Conservation (phyloP, 768 basidiomycete species). For the Tephrocybe sp. region DNA sequence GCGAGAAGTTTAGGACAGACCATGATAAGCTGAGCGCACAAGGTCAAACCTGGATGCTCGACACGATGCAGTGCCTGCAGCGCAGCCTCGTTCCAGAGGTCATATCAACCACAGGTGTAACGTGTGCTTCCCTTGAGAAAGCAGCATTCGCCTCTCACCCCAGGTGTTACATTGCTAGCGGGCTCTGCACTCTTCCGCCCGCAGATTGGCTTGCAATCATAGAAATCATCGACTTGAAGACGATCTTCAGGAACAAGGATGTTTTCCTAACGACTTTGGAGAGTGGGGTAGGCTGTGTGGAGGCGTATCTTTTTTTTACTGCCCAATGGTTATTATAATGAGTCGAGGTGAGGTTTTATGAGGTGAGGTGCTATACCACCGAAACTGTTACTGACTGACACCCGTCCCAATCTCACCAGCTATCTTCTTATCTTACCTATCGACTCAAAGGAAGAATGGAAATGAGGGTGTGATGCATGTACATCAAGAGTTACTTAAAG, state of each 20-base stretch:
- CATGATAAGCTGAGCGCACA: constrained; percentile 25
- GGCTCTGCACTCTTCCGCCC: constrained; percentile 38
- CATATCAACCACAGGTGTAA: constrained; percentile 17
- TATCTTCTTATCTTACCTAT: too few species aligned
- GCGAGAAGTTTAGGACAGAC: constrained; percentile 35
- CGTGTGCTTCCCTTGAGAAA: constrained; percentile 33
- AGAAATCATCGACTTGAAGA: constrained; percentile 32
- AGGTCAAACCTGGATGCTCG: constrained; percentile 43
- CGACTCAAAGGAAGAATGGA: too few species aligned
- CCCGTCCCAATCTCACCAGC: too few species aligned
- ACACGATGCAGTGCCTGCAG: constrained; percentile 49
- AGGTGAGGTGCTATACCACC: too few species aligned
- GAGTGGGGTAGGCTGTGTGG: constrained; percentile 30
- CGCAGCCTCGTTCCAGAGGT: constrained; percentile 37
- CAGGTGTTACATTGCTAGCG: constrained; percentile 38
- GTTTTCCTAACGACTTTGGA: constrained; percentile 27
- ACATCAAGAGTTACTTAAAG: too few species aligned
- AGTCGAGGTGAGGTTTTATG: too few species aligned
- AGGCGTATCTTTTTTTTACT: constrained; percentile 22
- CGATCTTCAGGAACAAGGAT: constrained; percentile 30
- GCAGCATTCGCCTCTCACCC: constrained; percentile 43
- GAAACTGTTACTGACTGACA: too few species aligned
- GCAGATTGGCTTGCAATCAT: constrained; percentile 37
- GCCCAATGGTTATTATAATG: neutral
- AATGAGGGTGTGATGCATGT: too few species aligned